A percentile compares a stretch with the other conserved stretches of the same genome.
phyloP scores from a whole-genome alignment of 2,329 filamentous ascomycete species.

The Botryotinia globosa region DNA sequence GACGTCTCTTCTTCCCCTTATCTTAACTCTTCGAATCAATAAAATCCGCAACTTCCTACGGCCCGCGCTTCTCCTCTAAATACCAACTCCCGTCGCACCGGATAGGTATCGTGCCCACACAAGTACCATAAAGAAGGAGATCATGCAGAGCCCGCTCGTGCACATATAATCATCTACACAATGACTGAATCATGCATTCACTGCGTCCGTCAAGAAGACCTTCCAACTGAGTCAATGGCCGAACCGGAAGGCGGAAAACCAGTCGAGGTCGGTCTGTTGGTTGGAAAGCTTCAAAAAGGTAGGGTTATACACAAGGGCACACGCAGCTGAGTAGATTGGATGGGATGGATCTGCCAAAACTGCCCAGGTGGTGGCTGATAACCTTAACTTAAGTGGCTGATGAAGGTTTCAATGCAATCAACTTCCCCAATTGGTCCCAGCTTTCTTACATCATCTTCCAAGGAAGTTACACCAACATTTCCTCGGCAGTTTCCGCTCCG shows the following conservation, averaged over 20 bases:
- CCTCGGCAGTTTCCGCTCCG: neutral
- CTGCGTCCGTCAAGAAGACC: neutral
- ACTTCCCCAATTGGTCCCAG: neutral
- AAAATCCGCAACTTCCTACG: neutral
- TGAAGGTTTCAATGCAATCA: neutral
- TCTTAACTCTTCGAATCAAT: neutral
- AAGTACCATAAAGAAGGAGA: neutral
- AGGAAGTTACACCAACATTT: too few species aligned
- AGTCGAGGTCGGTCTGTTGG: neutral
- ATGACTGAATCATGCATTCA: neutral
- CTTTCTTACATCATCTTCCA: neutral
- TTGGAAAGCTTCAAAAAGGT: neutral
- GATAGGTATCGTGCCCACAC: neutral
- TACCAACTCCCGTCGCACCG: neutral
- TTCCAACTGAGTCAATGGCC: neutral
- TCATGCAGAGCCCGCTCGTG: constrained; percentile 25
- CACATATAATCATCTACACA: neutral
- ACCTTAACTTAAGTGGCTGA: too few species aligned
- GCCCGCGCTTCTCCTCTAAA: neutral
- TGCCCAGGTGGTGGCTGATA: too few species aligned
- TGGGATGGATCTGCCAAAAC: neutral
- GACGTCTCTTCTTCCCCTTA: neutral
- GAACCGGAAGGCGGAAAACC: neutral
- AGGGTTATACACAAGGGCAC: neutral
- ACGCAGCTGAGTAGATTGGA: neutral